Conservation (phyloP, 2,329 filamentous ascomycete genomes). For the Alternaria arbusti region DNA sequence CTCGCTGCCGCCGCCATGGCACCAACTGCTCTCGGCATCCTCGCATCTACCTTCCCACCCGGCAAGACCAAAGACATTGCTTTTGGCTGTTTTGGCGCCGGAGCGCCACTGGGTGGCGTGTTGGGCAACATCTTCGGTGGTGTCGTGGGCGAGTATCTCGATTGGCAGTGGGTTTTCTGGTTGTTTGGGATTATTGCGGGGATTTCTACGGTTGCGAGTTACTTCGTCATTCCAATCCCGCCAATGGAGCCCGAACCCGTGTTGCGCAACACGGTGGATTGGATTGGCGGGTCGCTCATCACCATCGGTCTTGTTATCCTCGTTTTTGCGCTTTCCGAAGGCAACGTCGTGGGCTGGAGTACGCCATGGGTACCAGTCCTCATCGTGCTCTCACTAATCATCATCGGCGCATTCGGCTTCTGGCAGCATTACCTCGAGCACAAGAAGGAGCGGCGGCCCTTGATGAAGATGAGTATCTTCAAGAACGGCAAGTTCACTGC, state of each 20-base stretch:
- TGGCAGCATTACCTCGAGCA: constrained; percentile 69
- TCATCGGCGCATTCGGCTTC: constrained; percentile 63
- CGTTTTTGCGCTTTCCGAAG: constrained; percentile 71
- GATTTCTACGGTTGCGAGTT: constrained; percentile 62
- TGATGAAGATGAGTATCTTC: constrained; percentile 73
- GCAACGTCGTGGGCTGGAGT: constrained; percentile 72
- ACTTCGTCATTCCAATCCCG: constrained; percentile 66
- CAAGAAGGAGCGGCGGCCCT: constrained; percentile 57
- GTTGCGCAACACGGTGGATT: constrained; percentile 64
- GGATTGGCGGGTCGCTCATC: constrained; percentile 69
- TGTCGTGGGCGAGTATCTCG: constrained; percentile 64
- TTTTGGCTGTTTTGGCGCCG: constrained; percentile 61
- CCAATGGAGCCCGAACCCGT: constrained; percentile 39
- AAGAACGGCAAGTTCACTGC: constrained; percentile 64
- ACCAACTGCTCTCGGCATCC: constrained; percentile 72
- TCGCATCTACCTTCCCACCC: constrained; percentile 70
- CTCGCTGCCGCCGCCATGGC: constrained; percentile 73
- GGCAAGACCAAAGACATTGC: constrained; percentile 74
- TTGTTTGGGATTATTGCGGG: constrained; percentile 66
- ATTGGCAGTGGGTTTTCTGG: constrained; percentile 54
- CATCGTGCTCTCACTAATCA: constrained; percentile 63
- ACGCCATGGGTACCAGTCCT: constrained; percentile 67
- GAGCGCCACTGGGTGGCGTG: constrained; percentile 68
- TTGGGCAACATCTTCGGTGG: constrained; percentile 71
- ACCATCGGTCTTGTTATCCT: constrained; percentile 68